Conservation (phyloP, 148 eudicot species). For the Fagopyrum esculentum region DNA sequence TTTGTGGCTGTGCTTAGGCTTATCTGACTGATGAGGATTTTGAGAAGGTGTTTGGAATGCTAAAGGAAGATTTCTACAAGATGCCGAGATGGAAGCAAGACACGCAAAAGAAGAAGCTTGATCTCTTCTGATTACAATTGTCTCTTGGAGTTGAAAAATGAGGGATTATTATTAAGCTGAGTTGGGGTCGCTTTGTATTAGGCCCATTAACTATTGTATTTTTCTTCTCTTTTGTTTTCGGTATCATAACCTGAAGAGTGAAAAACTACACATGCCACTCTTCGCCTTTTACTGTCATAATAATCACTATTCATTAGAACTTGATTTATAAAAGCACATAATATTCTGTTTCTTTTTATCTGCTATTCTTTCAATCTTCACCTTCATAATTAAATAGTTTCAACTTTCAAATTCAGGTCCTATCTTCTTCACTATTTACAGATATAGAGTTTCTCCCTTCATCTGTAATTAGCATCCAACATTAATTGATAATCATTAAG, state of each 20-base stretch:
- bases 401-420: too few species aligned
- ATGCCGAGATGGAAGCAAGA: slow-evolving; percentile 98
- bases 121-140: slow-evolving; percentile 49
- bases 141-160: background rate
- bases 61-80: slow-evolving; percentile 74
- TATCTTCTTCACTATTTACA: too few species aligned
- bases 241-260: background rate
- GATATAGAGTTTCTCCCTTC: too few species aligned
- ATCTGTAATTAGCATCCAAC: too few species aligned
- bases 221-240: background rate
- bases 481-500: too few species aligned
- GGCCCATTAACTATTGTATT: background rate
- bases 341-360: too few species aligned
- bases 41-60: slow-evolving; percentile 49
- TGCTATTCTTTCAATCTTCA: too few species aligned
- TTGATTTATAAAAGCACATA: too few species aligned
- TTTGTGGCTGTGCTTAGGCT: slow-evolving; percentile 33
- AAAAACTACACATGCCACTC: background rate
- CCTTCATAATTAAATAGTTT: too few species aligned
- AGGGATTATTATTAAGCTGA: background rate
- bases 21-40: slow-evolving; percentile 90
- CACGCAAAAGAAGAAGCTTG: slow-evolving; percentile 75
- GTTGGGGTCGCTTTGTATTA: background rate
- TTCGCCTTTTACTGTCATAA: background rate
- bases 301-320: background rate